Conservation (phyloP, 73 alveolate genomes). For the Paramecium biaurelia region DNA sequence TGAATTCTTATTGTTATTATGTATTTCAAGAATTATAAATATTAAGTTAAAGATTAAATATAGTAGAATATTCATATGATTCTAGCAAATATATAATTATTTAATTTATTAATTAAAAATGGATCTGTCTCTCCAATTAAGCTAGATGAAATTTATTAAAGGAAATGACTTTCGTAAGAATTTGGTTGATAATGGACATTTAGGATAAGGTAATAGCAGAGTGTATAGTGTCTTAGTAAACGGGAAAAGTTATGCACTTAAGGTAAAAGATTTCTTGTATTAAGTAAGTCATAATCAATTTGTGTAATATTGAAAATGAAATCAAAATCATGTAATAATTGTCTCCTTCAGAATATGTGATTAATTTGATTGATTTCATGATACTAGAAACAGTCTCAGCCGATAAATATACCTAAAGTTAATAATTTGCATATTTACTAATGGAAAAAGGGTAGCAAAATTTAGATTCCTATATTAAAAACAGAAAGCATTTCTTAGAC, state of each 20-base stretch:
- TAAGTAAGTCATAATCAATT: not conserved
- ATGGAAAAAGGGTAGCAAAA: not conserved
- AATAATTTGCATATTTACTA: constrained; percentile 1
- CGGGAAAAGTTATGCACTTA: not conserved
- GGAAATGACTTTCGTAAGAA: constrained; percentile 34
- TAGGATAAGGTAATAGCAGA: not conserved
- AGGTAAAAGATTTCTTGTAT: not conserved
- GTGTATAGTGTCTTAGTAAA: not conserved
- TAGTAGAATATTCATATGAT: not conserved
- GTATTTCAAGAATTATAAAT: not conserved
- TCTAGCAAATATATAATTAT: not conserved
- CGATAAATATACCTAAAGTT: not conserved
- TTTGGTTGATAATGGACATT: not conserved
- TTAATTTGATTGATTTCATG: not conserved
- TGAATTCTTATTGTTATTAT: too few relatives aligned
- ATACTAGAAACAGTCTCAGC: not conserved
- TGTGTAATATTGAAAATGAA: constrained; percentile 2
- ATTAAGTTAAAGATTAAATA: not conserved
- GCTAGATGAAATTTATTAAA: constrained; percentile 2
- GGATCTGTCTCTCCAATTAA: not conserved
- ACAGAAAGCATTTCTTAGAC: not conserved
- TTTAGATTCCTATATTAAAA: not conserved
- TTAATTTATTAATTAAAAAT: not conserved
- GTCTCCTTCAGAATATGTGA: not conserved
- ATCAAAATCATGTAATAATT: not conserved